These are phyloP conservation scores for Phytophthora sp. DNA, from an alignment of 352 stramenopile genomes.

Conservation along the genomic window DNA sequence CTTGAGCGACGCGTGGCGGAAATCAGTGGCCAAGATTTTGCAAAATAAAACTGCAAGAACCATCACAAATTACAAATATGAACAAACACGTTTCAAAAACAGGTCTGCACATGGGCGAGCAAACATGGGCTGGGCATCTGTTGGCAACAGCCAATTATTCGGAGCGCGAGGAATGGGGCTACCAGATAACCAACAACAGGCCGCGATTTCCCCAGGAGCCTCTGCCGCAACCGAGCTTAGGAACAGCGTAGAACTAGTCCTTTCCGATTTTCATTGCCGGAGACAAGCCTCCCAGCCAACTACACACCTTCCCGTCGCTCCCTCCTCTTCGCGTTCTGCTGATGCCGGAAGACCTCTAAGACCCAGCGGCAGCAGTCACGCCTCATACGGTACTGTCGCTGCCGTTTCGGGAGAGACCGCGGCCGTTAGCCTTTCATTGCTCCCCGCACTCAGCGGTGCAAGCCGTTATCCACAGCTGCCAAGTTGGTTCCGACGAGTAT, in stretches of 20 bases:
- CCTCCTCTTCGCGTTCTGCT: background rate
- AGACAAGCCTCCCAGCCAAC: background rate
- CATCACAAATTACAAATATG: no score
- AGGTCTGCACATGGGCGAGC: no score
- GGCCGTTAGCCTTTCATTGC: background rate
- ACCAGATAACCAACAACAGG: background rate
- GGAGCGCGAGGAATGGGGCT: background rate
- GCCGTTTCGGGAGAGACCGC: background rate
- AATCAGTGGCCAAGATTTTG: no score
- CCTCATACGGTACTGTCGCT: background rate
- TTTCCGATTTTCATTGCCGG: background rate
- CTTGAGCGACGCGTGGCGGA: no score
- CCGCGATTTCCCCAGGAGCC: background rate
- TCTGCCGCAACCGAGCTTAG: background rate
- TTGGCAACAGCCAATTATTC: background rate
- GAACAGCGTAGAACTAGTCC: conserved; percentile 4
- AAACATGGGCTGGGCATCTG: no score
- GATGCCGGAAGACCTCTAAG: background rate
- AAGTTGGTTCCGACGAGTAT: background rate
- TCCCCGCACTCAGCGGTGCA: background rate
- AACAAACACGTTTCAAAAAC: no score
- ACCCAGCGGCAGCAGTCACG: background rate
- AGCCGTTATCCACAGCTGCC: background rate
- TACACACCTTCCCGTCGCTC: background rate
- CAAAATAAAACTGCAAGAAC: no score